These are phyloP conservation scores for Xerophyta viscosa DNA, from an alignment of 106 monocot species.

Conservation along the genomic window DNA sequence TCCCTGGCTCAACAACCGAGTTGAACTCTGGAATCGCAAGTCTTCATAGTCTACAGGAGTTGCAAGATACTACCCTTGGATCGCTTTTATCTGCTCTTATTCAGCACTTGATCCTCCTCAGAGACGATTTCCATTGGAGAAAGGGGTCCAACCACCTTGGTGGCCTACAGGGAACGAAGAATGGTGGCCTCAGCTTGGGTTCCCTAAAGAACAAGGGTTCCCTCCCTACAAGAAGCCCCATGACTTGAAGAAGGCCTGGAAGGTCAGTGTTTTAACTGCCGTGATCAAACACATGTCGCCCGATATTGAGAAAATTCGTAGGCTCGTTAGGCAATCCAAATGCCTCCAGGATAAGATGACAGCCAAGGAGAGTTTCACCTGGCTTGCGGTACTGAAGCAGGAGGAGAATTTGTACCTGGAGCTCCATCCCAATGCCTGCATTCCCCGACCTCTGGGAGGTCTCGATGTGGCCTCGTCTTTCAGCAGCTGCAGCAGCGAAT, in stretches of 20 bases:
- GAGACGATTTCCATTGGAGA: slow-evolving; percentile 39
- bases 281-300: slow-evolving; percentile 36
- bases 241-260: slow-evolving; percentile 35
- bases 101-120: slow-evolving; percentile 44
- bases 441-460: slow-evolving; percentile 15
- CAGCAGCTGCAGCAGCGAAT: slow-evolving; percentile 25
- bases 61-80: slow-evolving; percentile 36
- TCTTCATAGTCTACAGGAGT: slow-evolving; percentile 21
- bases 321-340: slow-evolving; percentile 34
- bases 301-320: slow-evolving; percentile 22
- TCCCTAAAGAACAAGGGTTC: slow-evolving; percentile 12
- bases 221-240: slow-evolving; percentile 40
- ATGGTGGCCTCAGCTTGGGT: slow-evolving; percentile 25
- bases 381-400: slow-evolving; percentile 34
- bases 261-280: slow-evolving; percentile 25
- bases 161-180: slow-evolving; percentile 29
- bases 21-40: neutral
- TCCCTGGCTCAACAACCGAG: neutral
- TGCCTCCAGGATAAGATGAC: slow-evolving; percentile 46
- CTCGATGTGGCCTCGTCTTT: slow-evolving; percentile 14
- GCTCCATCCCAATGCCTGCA: slow-evolving; percentile 25
- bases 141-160: slow-evolving; percentile 32
- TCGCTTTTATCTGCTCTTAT: slow-evolving; percentile 36
- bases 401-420: slow-evolving; percentile 20
- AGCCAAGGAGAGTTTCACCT: slow-evolving; percentile 31